These are phyloP conservation scores for Fraxinus latifolia DNA, from an alignment of 305 asterid genomes.

Conservation along the genomic window DNA sequence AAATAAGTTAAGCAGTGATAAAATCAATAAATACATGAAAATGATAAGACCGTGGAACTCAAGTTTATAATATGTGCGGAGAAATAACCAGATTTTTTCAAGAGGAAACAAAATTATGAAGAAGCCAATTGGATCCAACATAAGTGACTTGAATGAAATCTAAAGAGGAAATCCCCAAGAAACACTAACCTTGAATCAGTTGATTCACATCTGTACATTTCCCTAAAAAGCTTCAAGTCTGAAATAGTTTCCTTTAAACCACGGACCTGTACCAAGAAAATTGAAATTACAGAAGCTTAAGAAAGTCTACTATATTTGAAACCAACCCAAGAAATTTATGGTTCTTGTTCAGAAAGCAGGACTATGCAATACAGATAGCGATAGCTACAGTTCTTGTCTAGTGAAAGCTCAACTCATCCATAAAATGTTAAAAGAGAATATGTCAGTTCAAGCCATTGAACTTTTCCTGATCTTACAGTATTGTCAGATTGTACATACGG, in stretches of 20 bases:
- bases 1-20: background rate
- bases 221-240: slow-evolving; percentile 71
- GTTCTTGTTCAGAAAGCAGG: background rate
- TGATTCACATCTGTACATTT: slow-evolving; percentile 65
- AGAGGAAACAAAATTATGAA: background rate
- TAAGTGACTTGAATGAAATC: slow-evolving; percentile 8
- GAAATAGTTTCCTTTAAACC: slow-evolving; percentile 58
- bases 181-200: slow-evolving; percentile 64
- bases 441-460: background rate
- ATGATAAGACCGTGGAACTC: background rate
- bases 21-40: background rate
- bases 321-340: background rate
- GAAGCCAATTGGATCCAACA: background rate
- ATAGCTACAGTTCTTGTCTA: background rate
- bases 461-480: background rate
- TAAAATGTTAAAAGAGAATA: background rate
- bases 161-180: background rate
- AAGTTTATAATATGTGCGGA: background rate
- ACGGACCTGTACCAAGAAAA: slow-evolving; percentile 54
- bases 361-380: background rate
- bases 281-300: slow-evolving; percentile 11
- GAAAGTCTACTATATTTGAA: background rate
- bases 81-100: background rate
- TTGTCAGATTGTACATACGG: background rate
- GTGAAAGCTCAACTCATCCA: background rate